Evolutionary conservation across 129 eudicot genomes (phyloP).

Genomic region (Gnaphalium uliginosum): DNA sequence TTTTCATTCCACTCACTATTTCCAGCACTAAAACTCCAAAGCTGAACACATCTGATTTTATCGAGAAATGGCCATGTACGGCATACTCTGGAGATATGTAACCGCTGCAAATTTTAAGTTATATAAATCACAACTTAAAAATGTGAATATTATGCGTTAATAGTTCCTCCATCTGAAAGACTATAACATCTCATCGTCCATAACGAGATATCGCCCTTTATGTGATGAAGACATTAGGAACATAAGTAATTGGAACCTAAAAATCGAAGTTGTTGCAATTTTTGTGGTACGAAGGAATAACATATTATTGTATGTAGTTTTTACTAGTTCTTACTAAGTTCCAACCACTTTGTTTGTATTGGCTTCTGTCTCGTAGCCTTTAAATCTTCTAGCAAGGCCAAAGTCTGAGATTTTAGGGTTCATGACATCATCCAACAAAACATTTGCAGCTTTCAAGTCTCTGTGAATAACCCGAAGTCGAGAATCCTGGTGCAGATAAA

Average conservation of each 20-base stretch:
- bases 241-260: not conserved
- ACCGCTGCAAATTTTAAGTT: slow-evolving; percentile 4
- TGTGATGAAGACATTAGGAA: not conserved
- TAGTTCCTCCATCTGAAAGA: too few relatives aligned
- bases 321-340: slow-evolving; percentile 26
- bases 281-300: not conserved
- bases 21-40: slow-evolving; percentile 27
- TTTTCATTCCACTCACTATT: slow-evolving; percentile 26
- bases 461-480: slow-evolving; percentile 28
- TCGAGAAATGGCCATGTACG: slow-evolving; percentile 23
- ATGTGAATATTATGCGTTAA: too few relatives aligned
- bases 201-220: not conserved
- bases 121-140: not conserved
- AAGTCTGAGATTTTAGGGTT: slow-evolving; percentile 28
- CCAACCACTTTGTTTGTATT: slow-evolving; percentile 32
- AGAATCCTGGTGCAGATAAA: slow-evolving; percentile 30
- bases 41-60: slow-evolving; percentile 24
- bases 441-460: slow-evolving; percentile 27
- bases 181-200: too few relatives aligned
- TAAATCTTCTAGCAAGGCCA: slow-evolving; percentile 33
- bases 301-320: not conserved
- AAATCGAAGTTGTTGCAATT: not conserved
- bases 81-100: slow-evolving; percentile 32
- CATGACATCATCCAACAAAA: slow-evolving; percentile 24
- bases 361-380: slow-evolving; percentile 14